Evolutionary conservation across 1,284 basidiomycete species (phyloP).

Genomic region (Puccinia hordei): DNA sequence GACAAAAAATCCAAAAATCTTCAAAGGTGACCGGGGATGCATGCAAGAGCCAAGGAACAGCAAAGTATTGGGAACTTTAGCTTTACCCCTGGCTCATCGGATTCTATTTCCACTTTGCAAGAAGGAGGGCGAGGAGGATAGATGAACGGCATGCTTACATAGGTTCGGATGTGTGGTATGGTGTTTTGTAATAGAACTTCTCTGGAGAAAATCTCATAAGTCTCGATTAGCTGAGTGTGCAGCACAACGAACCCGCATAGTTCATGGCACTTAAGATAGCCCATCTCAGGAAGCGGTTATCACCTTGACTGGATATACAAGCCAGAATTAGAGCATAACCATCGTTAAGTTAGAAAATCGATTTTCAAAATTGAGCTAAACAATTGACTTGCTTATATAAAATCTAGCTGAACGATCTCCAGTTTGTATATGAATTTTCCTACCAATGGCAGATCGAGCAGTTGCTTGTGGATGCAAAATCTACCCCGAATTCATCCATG

Average conservation of each 20-base stretch:
- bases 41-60: not conserved
- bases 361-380: too few species aligned
- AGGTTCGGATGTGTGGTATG: not conserved
- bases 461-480: too few species aligned
- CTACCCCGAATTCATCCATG: too few species aligned
- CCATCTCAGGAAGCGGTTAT: too few species aligned
- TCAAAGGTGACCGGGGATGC: not conserved
- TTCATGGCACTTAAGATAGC: too few species aligned
- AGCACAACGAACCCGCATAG: not conserved
- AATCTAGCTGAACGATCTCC: too few species aligned
- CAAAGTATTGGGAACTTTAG: not conserved
- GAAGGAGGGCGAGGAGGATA: not conserved
- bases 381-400: too few species aligned
- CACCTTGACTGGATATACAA: too few species aligned
- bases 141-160: slow-evolving; percentile 1
- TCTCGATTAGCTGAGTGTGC: not conserved
- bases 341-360: too few species aligned
- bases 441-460: too few species aligned
- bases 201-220: slow-evolving; percentile 8
- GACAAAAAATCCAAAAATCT: not conserved
- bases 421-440: too few species aligned
- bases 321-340: too few species aligned
- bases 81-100: not conserved
- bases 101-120: not conserved
- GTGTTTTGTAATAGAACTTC: not conserved